Evolutionary conservation across 768 basidiomycete genomes (phyloP), one percentile per base, ranked within the genome.

Genomic region (Multifurca ochricompacta): DNA sequence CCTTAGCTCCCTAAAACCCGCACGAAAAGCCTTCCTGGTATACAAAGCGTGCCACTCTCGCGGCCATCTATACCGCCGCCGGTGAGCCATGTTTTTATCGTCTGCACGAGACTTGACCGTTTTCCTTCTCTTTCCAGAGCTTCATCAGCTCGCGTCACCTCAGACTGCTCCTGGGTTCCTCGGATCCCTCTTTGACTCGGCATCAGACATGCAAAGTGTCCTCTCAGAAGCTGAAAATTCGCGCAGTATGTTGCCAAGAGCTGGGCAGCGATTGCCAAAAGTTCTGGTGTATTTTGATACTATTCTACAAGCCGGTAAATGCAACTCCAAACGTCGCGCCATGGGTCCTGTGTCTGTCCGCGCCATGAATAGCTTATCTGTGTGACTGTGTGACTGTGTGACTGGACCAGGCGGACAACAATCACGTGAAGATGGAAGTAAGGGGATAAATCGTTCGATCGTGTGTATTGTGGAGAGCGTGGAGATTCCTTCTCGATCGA

Each of bases 141-240:
- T 92, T 14, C 89, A 91, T 63, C 89, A 92, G 64, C 64, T 92
- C n/a, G 76, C 79, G 0, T 91, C 89, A 1, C 86, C 89, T 4
- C 63, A 70, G 11, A 87, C 87, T 2, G 80, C 85, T 0, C 68
- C 72, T 27, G 68, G 71, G 3, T 90, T 92, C 71, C 73, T 92
- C 13, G 81, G 84, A 42, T 69, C 74, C 7, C 77, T 90, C 6
- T 73, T 91, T 13, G 71, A 75, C 9, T 68, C 74, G 3, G 76
- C 80, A 3, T 67, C 72, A 2, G 59, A 67, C 1, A 60, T 81
- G 0, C 74, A 79, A 42, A 66, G 67, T 1, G 72, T 77, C 0
- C 53, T 85, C 7, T 71, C 70, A 37, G 84, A 89, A 54, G 71
- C 75, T 0, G 69, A 69, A 18, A 54, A 34, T 91, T 80, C 58